Evolutionary conservation across 2,329 filamentous ascomycete genomes (phyloP).

Genomic region (Rhynchosporium secalis): DNA sequence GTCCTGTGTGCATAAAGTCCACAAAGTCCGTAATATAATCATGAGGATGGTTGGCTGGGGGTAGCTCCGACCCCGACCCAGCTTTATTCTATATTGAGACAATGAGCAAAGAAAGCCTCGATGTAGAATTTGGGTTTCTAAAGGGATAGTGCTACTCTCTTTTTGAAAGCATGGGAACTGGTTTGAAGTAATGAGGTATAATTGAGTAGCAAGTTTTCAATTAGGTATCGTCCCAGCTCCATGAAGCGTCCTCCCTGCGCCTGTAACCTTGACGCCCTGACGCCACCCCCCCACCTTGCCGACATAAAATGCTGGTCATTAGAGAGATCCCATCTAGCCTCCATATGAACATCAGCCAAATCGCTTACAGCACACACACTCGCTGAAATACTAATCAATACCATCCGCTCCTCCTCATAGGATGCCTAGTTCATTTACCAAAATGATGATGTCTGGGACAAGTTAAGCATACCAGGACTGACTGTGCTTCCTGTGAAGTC

Average conservation of each 20-base stretch:
- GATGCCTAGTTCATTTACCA: slow-evolving; percentile 8
- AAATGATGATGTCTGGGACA: slow-evolving; percentile 23
- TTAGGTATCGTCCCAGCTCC: neutral
- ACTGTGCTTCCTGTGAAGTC: slow-evolving; percentile 29
- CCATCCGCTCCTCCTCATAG: neutral
- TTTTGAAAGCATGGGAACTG: no score
- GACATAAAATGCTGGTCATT: neutral
- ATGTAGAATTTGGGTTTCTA: neutral
- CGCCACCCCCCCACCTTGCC: neutral
- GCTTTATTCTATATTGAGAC: slow-evolving; percentile 10
- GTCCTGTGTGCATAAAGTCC: slow-evolving; percentile 11
- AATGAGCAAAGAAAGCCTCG: slow-evolving; percentile 2
- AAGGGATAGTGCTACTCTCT: no score
- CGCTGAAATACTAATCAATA: no score
- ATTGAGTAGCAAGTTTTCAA: slow-evolving; percentile 6
- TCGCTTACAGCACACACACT: no score
- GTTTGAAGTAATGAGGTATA: neutral
- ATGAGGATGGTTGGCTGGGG: slow-evolving; percentile 4
- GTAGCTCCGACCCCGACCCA: neutral
- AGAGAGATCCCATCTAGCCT: slow-evolving; percentile 4
- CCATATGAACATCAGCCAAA: slow-evolving; percentile 6
- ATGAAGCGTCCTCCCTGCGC: neutral
- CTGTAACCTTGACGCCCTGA: neutral
- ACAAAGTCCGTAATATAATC: neutral
- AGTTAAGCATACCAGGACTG: slow-evolving; percentile 23